phyloP scores from a whole-genome alignment of 2,329 filamentous ascomycete genomes.

The Calycina herbarum region DNA sequence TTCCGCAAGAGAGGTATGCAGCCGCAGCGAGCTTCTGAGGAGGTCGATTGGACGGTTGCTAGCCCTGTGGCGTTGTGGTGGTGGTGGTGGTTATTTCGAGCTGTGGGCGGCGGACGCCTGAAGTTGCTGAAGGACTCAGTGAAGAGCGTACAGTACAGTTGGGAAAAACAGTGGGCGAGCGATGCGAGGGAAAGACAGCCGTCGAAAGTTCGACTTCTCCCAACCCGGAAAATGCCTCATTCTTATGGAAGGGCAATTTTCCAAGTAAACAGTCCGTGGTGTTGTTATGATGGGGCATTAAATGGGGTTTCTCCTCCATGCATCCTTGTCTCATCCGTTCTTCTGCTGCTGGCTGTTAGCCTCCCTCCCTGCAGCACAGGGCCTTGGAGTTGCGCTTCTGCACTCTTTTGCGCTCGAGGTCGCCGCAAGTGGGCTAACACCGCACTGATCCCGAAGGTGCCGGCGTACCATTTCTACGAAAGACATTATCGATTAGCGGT shows the following conservation, averaged over 20 bases:
- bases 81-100: not conserved
- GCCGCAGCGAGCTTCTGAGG: too few species aligned
- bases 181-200: not conserved
- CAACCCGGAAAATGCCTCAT: not conserved
- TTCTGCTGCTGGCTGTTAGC: too few species aligned
- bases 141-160: not conserved
- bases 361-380: too few species aligned
- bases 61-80: not conserved
- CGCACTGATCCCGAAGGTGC: conserved; percentile 3
- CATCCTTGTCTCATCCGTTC: too few species aligned
- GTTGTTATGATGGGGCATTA: not conserved
- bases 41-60: not conserved
- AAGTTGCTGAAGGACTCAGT: not conserved
- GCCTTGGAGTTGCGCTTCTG: too few species aligned
- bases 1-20: not conserved
- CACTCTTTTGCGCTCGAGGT: too few species aligned
- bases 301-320: too few species aligned
- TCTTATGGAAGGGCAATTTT: not conserved
- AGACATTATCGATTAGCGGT: not conserved
- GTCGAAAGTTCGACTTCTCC: not conserved
- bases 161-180: not conserved
- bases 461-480: too few species aligned
- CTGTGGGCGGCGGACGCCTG: not conserved
- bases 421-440: not conserved
- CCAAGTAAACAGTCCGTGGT: conserved; percentile 2